Evolutionary conservation across 352 stramenopile genomes (phyloP), one percentile per base, ranked within the genome.

Genomic region (Phytophthora sansomeana): DNA sequence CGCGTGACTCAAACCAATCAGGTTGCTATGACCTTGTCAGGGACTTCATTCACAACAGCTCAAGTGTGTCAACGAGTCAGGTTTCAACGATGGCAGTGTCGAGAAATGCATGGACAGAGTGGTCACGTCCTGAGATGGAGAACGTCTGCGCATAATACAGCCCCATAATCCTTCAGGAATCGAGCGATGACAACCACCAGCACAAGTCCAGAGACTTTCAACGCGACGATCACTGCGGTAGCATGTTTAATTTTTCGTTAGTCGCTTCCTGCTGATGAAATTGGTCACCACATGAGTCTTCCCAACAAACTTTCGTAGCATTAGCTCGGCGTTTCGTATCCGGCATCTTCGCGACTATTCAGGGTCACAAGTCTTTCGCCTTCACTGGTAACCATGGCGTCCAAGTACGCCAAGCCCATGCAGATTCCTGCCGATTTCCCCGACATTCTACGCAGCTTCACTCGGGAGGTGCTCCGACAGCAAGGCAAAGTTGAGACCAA

Each of bases 331-430:
- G 21, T 24, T 24, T 24, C 21, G 21, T 24, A 24, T 24, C 21
- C 21, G 1, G 21, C 21, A 24, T 24, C 21, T 24, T 24, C 36
- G 28, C 56, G 63, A 68, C 64, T 63, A 63, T 54, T 72, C 58
- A 61, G 38, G 17, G 30, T 19, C 30, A 30, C 43, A 44, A 19
- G 30, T 47, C 13, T 19, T 47, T 47, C 29, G 28, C 17, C 28
- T 11, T 30, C 36, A 17, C 0, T 32, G 14, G 14, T n/a, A 32
- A 60, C 14, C 8, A 95, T 97, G 85, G 82, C 89, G 35, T 94
- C 85, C 57, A 92, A 90, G 71, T 96, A 95, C 30, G 83, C 87
- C 38, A 96, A 96, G 73, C 73, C 78, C 14, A 81, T 95, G 51
- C 81, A 90, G 43, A 73, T 96, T 44, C 88, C 87, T 19, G 55